A percentile compares a stretch with the other conserved stretches of the same genome.
Conservation (phyloP, 78 protist genomes). For the Emiliania huxleyi region DNA sequence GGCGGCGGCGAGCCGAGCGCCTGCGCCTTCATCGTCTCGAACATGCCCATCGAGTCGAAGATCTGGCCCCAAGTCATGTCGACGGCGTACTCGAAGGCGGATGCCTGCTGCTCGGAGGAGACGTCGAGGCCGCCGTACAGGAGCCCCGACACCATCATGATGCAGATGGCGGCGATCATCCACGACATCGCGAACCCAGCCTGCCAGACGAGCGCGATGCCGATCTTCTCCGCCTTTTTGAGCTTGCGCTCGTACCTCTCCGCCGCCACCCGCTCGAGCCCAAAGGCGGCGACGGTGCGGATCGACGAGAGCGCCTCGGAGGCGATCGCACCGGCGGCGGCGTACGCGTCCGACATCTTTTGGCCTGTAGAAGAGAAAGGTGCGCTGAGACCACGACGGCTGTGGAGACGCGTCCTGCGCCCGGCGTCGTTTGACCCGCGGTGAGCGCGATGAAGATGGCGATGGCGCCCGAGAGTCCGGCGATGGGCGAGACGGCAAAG, state of each 20-base stretch:
- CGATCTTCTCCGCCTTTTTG: background rate
- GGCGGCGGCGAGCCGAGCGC: background rate
- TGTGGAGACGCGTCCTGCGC: no score
- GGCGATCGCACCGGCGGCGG: background rate
- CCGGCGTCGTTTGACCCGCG: background rate
- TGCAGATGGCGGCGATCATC: background rate
- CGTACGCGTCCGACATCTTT: background rate
- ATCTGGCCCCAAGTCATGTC: background rate
- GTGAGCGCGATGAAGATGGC: background rate
- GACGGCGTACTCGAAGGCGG: background rate
- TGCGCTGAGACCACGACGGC: no score
- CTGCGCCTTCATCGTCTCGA: background rate
- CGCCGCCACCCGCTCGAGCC: background rate
- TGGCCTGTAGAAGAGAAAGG: no score
- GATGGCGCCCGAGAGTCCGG: background rate
- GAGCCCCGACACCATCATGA: background rate
- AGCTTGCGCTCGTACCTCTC: background rate
- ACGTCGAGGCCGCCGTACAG: background rate
- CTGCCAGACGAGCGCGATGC: no score
- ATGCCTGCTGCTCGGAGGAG: background rate
- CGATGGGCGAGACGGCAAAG: background rate
- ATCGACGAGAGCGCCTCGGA: background rate
- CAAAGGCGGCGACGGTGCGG: constrained; percentile 8
- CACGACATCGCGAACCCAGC: background rate
- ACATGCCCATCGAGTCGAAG: background rate